Base-by-base conservation (phyloP, 2,329 filamentous ascomycete species). In the Sclerotinia glacialis region DNA sequence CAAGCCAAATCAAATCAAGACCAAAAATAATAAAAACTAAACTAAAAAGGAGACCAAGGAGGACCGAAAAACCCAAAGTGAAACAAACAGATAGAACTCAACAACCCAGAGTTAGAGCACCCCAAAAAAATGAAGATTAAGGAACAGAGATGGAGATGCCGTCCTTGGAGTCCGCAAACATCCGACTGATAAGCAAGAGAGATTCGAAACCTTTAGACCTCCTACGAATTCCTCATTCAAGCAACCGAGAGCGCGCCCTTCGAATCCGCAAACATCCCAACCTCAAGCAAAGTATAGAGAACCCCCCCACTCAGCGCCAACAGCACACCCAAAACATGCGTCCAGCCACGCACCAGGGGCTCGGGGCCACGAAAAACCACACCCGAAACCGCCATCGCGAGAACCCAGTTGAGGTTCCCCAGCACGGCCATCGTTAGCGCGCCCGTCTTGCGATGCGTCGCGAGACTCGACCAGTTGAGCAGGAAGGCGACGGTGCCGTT, bases 371-470 rank as follows among this genome's bases (percentile, higher is more conserved):
- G 7, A 79, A 70, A 79, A 75, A 71, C 81, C 58, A 81, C 76
- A 50, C 85, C 83, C 55, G 83, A 83, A 40, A 86, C 76, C 46
- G 83, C 75, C 16, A 86, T 83, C 0, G 84, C 85, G 53, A 85
- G 74, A 68, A 82, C 83, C 74, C 86, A 84, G 78, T 86, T 86
- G 67, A 86, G 76, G 72, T 86, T 86, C 65, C 82, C 84, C 68
- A 83, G 85, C 6, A 86, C 83, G 8, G 83, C 85, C 81, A 86
- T 86, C 47, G 83, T 86, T 65, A 86, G 75, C 23, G 84, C 83
- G 63, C 84, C 84, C 7, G 83, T 81, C 47, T 83, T 77, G 76
- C 85, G 85, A 76, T 86, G 86, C 64, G 84, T 84, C 67, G 82
- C 81, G 75, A 86, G 86, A 5, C 82, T 85, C 44, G 83, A 81